Percentiles rank a stretch among this genome's conserved stretches.
phyloP scores from a whole-genome alignment of 2,329 filamentous ascomycete genomes.

The Colletotrichum cuscutae region DNA sequence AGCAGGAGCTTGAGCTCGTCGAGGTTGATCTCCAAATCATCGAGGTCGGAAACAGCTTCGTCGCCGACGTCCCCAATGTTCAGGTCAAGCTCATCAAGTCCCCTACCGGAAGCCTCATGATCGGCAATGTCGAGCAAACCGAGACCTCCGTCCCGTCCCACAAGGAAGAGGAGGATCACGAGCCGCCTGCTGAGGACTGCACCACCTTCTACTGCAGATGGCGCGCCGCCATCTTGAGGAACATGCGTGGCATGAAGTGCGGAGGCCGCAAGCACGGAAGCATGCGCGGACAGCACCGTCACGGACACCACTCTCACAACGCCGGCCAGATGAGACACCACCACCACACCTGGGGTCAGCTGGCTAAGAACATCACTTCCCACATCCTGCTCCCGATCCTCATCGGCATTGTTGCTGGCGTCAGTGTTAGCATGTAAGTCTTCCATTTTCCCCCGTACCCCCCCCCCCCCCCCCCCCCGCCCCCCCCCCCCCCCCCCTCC shows the following conservation, averaged over 20 bases:
- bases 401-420: constrained; percentile 75
- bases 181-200: constrained; percentile 43
- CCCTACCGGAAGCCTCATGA: constrained; percentile 62
- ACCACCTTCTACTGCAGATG: constrained; percentile 64
- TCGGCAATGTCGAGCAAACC: constrained; percentile 58
- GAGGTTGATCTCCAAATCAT: constrained; percentile 67
- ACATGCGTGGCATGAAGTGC: constrained; percentile 46
- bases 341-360: constrained; percentile 53
- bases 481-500: too few species aligned
- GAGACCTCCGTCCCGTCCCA: constrained; percentile 37
- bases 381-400: constrained; percentile 75
- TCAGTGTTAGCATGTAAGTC: constrained; percentile 72
- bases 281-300: constrained; percentile 38
- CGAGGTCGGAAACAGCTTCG: constrained; percentile 66
- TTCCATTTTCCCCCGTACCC: not conserved
- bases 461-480: too few species aligned
- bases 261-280: constrained; percentile 42
- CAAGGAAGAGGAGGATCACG: constrained; percentile 40
- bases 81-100: constrained; percentile 72
- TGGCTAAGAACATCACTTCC: constrained; percentile 66
- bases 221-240: constrained; percentile 58
- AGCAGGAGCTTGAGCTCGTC: constrained; percentile 63
- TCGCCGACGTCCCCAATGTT: constrained; percentile 65
- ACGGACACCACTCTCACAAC: constrained; percentile 41
- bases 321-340: constrained; percentile 41